Conservation (phyloP, 2,329 filamentous ascomycete genomes). For the Trichoderma atrobrunneum region DNA sequence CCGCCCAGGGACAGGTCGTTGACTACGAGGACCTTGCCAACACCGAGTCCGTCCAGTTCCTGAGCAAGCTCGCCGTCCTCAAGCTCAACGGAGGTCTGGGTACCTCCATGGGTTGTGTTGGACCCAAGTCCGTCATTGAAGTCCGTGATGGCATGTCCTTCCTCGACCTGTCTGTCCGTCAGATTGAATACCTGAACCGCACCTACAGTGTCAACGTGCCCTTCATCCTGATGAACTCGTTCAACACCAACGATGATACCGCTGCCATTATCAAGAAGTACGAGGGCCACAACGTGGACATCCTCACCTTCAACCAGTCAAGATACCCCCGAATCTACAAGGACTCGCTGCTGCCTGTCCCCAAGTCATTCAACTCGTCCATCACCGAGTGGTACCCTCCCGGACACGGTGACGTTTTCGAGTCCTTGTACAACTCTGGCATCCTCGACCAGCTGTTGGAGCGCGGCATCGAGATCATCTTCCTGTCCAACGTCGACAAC, state of each 20-base stretch:
- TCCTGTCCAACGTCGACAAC: slow-evolving; percentile 99
- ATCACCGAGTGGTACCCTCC: slow-evolving; percentile 99
- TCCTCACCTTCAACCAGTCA: slow-evolving; percentile 99
- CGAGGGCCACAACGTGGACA: slow-evolving; percentile 99
- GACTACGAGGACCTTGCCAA: slow-evolving; percentile 89
- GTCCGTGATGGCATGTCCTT: slow-evolving; percentile 99
- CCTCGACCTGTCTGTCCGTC: slow-evolving; percentile 95
- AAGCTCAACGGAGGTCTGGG: slow-evolving; percentile 99
- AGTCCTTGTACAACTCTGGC: slow-evolving; percentile 98
- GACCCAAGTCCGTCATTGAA: slow-evolving; percentile 98
- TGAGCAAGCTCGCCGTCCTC: slow-evolving; percentile 95
- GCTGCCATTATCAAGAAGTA: slow-evolving; percentile 99
- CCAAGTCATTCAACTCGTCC: slow-evolving; percentile 81
- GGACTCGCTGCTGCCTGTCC: slow-evolving; percentile 94
- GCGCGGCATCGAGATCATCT: slow-evolving; percentile 94
- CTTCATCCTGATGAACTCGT: slow-evolving; percentile 99
- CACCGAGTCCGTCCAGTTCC: slow-evolving; percentile 86
- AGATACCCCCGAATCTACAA: slow-evolving; percentile 97
- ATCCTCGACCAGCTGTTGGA: slow-evolving; percentile 95
- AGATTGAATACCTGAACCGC: slow-evolving; percentile 99
- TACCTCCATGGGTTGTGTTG: slow-evolving; percentile 99
- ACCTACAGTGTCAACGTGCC: slow-evolving; percentile 97
- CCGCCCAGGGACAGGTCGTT: slow-evolving; percentile 89
- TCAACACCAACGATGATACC: slow-evolving; percentile 99
- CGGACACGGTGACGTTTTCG: slow-evolving; percentile 98